Evolutionary conservation across 805 yeast species (phyloP).

Genomic region (Lipomyces spencermartinsiae): DNA sequence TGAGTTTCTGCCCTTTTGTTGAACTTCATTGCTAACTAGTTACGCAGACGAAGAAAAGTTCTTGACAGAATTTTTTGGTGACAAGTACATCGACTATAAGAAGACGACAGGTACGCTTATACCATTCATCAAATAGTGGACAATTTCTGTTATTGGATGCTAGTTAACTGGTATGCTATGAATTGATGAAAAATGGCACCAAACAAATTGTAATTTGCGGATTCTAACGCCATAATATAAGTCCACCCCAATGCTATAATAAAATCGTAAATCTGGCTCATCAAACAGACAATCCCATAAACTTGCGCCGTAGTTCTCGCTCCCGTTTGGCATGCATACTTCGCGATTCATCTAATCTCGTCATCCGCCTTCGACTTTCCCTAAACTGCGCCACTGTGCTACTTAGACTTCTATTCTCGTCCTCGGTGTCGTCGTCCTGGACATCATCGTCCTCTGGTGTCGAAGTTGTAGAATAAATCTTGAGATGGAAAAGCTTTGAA

Average conservation of each 20-base stretch:
- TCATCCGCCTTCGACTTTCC: constrained; percentile 11
- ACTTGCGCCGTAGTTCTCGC: constrained; percentile 10
- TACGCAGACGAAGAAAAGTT: constrained; percentile 64
- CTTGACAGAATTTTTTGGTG: constrained; percentile 72
- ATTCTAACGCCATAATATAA: background rate
- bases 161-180: background rate
- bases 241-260: background rate
- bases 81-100: constrained; percentile 63
- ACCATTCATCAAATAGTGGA: constrained; percentile 57
- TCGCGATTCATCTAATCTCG: background rate
- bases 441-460: constrained; percentile 6
- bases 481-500: background rate
- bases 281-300: constrained; percentile 8
- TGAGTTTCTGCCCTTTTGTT: background rate
- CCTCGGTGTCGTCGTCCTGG: background rate
- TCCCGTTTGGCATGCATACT: constrained; percentile 15
- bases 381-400: background rate
- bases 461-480: background rate
- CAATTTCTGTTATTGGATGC: background rate
- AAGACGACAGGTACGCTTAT: constrained; percentile 61
- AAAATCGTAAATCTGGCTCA: background rate
- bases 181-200: background rate
- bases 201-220: background rate
- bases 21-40: background rate
- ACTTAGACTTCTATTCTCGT: constrained; percentile 5